Conservation (phyloP, 768 basidiomycete species). For the Cystobasidium tubakii region DNA sequence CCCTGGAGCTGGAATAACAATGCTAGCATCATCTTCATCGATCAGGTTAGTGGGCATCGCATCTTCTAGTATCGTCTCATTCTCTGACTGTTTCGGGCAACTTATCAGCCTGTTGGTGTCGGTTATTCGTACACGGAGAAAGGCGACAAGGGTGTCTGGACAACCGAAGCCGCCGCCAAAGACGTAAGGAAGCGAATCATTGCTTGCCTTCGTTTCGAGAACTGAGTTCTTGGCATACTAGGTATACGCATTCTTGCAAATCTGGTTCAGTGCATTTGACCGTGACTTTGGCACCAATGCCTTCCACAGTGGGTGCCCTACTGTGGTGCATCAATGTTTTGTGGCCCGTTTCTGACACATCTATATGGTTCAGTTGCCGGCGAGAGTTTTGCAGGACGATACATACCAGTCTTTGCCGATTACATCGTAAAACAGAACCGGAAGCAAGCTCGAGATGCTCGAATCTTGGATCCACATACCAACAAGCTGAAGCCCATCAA, state of each 20-base stretch:
- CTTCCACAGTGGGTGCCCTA: conserved; percentile 36
- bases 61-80: too few species aligned
- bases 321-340: background rate
- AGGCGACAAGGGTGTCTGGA: conserved; percentile 37
- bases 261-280: conserved; percentile 41
- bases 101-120: conserved; percentile 37
- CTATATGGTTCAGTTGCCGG: conserved; percentile 33
- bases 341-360: background rate
- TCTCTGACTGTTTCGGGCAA: too few species aligned
- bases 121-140: conserved; percentile 42
- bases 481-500: conserved; percentile 34
- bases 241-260: conserved; percentile 38
- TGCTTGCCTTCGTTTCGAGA: too few species aligned
- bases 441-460: background rate
- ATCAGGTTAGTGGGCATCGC: background rate
- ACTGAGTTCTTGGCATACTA: too few species aligned
- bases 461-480: background rate
- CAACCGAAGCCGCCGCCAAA: conserved; percentile 42
- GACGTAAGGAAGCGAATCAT: conserved; percentile 37
- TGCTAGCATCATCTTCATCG: conserved; percentile 8
- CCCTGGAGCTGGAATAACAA: conserved; percentile 38
- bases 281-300: conserved; percentile 37
- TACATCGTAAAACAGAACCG: conserved; percentile 43
- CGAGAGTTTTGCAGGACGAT: conserved; percentile 41
- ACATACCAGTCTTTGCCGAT: conserved; percentile 44